phyloP scores from a whole-genome alignment of 345 rosid species.

The Brassica napus region Da-Ae NC_063447.1:62399001-62399500 shows the following conservation, averaged over 20 bases:
- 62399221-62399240: neutral
- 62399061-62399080: too few relatives aligned
- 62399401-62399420: slow-evolving; percentile 43
- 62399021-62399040: too few relatives aligned
- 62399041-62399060: too few relatives aligned
- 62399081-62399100: too few relatives aligned
- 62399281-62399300: slow-evolving; percentile 30
- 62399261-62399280: slow-evolving; percentile 12
- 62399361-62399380: slow-evolving; percentile 8
- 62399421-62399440: neutral
- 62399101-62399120: neutral
- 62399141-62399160: neutral
- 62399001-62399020: too few relatives aligned
- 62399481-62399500: slow-evolving; percentile 65
- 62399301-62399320: neutral
- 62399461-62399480: slow-evolving; percentile 70
- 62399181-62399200: neutral
- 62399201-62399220: neutral
- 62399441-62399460: too few relatives aligned
- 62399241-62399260: neutral
- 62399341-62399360: slow-evolving; percentile 10
- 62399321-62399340: slow-evolving; percentile 10
- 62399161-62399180: neutral
- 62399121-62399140: neutral
- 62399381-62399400: neutral